These are phyloP conservation scores for Diplotaxis tenuifolia DNA, from an alignment of 345 rosid genomes.

Conservation along the genomic window DNA sequence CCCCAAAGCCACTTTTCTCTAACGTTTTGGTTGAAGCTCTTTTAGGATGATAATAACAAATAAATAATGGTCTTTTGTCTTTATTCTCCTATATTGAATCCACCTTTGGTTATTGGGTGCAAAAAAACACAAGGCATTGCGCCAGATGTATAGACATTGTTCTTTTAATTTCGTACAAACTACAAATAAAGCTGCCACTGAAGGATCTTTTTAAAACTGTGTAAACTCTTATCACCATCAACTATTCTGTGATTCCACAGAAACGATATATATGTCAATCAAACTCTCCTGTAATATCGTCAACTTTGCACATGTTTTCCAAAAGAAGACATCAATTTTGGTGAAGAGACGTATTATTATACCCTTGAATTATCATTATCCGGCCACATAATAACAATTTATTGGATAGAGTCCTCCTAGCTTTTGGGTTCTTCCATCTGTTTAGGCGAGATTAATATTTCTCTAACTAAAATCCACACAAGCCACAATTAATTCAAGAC, in stretches of 20 bases:
- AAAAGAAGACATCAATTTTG: conserved; percentile 10
- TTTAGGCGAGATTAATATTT: conserved; percentile 19
- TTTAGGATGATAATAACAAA: not conserved
- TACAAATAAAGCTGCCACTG: too few species aligned
- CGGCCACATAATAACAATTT: not conserved
- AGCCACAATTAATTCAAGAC: not conserved
- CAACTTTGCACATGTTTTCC: conserved; percentile 19
- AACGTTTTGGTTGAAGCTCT: conserved; percentile 28
- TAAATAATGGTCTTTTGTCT: not conserved
- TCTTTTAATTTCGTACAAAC: too few species aligned
- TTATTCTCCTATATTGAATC: not conserved
- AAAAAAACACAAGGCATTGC: not conserved
- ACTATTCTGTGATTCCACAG: not conserved
- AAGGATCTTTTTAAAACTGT: not conserved
- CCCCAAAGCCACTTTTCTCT: conserved; percentile 36
- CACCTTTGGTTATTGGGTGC: not conserved
- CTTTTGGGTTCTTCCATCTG: conserved; percentile 15
- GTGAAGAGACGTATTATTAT: conserved; percentile 23
- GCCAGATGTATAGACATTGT: not conserved
- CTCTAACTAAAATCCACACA: conserved; percentile 17
- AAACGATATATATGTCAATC: conserved; percentile 14
- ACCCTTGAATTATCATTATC: conserved; percentile 7
- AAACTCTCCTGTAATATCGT: conserved; percentile 31
- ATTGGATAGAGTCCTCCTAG: conserved; percentile 7
- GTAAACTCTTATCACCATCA: not conserved